phyloP scores from a whole-genome alignment of 1,139 yeast species.

The Debaryomyces subglobosus region DNA sequence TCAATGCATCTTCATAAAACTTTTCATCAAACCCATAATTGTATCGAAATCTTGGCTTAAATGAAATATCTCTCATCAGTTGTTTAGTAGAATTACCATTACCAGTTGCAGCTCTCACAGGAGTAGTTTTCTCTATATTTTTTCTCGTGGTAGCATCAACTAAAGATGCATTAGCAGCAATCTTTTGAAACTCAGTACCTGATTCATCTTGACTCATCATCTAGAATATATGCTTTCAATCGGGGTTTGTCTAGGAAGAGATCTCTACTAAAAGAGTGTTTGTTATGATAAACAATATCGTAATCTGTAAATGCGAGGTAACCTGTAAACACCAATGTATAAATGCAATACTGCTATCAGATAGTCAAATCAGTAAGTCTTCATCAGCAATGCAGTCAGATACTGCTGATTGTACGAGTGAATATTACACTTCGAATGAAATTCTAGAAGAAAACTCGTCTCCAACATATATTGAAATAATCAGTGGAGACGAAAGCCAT shows the following conservation, averaged over 20 bases:
- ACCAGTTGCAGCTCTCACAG: background rate
- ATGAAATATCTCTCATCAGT: conserved; percentile 30
- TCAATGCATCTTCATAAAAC: conserved; percentile 26
- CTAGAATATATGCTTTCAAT: background rate
- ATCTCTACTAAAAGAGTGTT: background rate
- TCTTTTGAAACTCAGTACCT: conserved; percentile 1
- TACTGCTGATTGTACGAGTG: conserved; percentile 8
- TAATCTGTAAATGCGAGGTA: conserved; percentile 9
- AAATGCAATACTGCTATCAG: background rate
- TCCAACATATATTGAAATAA: background rate
- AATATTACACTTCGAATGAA: conserved; percentile 11
- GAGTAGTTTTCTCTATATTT: background rate
- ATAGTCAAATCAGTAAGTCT: background rate
- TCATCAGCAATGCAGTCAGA: conserved; percentile 7
- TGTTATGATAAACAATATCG: conserved; percentile 2
- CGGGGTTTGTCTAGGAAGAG: background rate
- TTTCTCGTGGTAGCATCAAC: background rate
- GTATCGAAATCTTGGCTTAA: conserved; percentile 38
- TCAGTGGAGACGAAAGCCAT: background rate
- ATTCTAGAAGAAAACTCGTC: conserved; percentile 1
- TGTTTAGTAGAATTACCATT: conserved; percentile 5
- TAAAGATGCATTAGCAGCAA: conserved; percentile 5
- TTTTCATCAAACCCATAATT: conserved; percentile 38
- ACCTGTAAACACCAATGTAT: background rate
- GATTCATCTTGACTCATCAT: background rate